Evolutionary conservation across 495 filamentous ascomycete species (phyloP), one percentile per base, ranked within the genome.

Genomic region (Evernia prunastri): DNA sequence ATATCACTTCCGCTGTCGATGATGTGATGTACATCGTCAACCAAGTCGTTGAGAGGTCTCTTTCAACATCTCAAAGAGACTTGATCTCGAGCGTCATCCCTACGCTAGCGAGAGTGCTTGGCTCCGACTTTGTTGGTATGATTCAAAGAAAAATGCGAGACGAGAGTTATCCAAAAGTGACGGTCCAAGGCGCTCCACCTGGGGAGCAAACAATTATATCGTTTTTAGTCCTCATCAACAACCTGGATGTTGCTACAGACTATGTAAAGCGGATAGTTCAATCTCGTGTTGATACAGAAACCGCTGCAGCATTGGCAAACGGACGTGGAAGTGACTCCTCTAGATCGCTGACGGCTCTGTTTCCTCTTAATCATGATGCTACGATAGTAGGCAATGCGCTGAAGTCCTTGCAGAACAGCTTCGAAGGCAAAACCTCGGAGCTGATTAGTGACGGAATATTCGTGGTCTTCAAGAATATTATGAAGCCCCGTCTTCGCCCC

Each of bases 1-100:
- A 89, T 68, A 96, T 98, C 70, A 93, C 92, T 59, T 95, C 92
- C 0, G 91, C 94, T 2, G 92, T 98, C 12, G 94, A 97, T 78
- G 94, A 96, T 75, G 92, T 97, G 61, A 97, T 97, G 95, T 98
- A 97, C 77, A 96, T 97, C 66, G 91, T 96, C 71, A 93, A 95
- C 72, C 89, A 92, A 58, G 87, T 96, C 47, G 80, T 97, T 45
- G 87, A 91, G 57, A 87, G 91, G 64, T 87, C 91, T 8, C 80
- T 97, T 49, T 85, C 89, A 2, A 97, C 94, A 8, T 90, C 89
- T 0, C 92, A 96, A 71, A 76, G 84, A 60, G 78, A 81, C 9
- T 86, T 96, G 25, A 80, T 93, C 29, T 84, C 83, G 59, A 86
- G 82, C 51, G 90, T 96, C 12, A 80, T 97, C 43, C 87, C 92